Evolutionary conservation across 2,329 filamentous ascomycete species (phyloP).

Genomic region (Fonsecaea monophora): DNA sequence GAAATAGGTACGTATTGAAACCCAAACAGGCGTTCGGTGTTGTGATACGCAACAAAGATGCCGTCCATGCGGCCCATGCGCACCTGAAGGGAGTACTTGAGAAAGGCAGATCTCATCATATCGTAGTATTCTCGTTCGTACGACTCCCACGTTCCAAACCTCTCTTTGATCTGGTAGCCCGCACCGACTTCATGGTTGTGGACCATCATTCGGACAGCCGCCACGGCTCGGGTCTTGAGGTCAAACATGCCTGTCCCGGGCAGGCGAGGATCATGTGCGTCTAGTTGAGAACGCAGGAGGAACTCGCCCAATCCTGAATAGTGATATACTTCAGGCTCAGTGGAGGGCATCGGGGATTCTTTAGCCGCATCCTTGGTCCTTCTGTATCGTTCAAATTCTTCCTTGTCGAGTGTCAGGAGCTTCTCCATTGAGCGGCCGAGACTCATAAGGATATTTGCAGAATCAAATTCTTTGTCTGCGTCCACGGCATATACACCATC

Average conservation of each 20-base stretch:
- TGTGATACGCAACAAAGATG: conserved; percentile 96
- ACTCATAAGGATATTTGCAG: conserved; percentile 84
- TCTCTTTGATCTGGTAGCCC: conserved; percentile 83
- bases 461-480: conserved; percentile 90
- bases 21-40: conserved; percentile 91
- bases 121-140: conserved; percentile 96
- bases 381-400: conserved; percentile 85
- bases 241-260: conserved; percentile 95
- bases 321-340: conserved; percentile 77
- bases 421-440: conserved; percentile 97
- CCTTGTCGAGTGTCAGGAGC: conserved; percentile 79
- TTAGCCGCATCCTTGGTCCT: conserved; percentile 71
- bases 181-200: conserved; percentile 72
- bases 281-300: conserved; percentile 92
- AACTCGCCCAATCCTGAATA: conserved; percentile 88
- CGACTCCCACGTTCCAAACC: conserved; percentile 82
- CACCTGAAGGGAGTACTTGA: conserved; percentile 96
- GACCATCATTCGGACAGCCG: conserved; percentile 89
- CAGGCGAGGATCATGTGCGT: conserved; percentile 83
- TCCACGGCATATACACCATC: conserved; percentile 93
- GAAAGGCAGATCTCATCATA: conserved; percentile 91
- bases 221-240: conserved; percentile 90
- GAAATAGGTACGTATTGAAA: conserved; percentile 89
- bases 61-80: conserved; percentile 98
- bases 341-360: conserved; percentile 45